Evolutionary conservation across 2,329 filamentous ascomycete species (phyloP), one percentile per base, ranked within the genome.

Genomic region (Alternaria triticina): DNA sequence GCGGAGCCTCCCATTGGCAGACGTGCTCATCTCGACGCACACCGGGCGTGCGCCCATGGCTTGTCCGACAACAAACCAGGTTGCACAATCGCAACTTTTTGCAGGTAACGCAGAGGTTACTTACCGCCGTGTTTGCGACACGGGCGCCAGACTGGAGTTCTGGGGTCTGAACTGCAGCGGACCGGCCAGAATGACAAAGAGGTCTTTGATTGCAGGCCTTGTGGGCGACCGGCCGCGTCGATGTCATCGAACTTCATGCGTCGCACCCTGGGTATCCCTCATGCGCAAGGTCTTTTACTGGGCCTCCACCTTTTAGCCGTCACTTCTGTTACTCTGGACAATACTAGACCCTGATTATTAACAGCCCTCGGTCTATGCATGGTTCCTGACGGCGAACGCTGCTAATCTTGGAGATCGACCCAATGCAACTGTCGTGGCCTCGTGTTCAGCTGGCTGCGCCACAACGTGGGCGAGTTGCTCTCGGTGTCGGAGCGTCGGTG

Each of bases 221-320:
- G 52, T 56, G 44, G 44, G 44, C 54, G 57, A 43, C 64, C 36
- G 54, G 56, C 43, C 58, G 58, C 62, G 59, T 59, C 60, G 30
- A 52, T 59, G 59, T 28, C 64, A 63, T 67, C 64, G 30, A 57
- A 59, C 46, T 66, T 69, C 62, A 70, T 70, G 68, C 66, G 60
- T 61, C 23, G 44, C 55, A 61, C 33, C 33, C 57, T 61, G 56
- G 62, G 54, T 56, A 65, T 60, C 66, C 60, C 62, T 67, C 57
- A 63, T 70, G 67, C 69, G 57, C 64, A 56, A 61, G 47, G 45
- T 66, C 61, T 59, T 70, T 70, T 71, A 70, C 69, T 67, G 66
- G 69, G 50, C 55, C 36, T 44, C 52, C 49, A 30, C 46, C 28
- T 54, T 63, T 64, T 60, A 67, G 22, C 59, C 59, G 49, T 62